Evolutionary conservation across 208 protist species (phyloP), one percentile per base, ranked within the genome.

Genomic region (Crithidia sp.): DNA sequence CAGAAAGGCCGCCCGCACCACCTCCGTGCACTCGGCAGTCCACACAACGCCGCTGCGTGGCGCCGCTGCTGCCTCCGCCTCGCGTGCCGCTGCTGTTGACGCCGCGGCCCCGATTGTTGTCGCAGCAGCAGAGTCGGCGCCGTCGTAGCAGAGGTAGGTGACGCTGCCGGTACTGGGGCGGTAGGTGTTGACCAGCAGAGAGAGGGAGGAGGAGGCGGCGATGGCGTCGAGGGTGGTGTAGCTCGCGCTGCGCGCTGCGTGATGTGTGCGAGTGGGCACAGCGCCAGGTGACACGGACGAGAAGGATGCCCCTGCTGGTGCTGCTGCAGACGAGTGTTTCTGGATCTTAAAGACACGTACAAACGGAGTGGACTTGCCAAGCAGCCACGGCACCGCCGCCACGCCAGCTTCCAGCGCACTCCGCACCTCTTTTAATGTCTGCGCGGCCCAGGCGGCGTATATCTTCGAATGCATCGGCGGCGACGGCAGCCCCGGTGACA

Each of bases 1-100:
- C 19, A 78, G 50, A n/a, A 84, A 87, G 60, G 76, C 83, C 28
- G 55, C 56, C 7, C 76, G 68, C 10, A 84, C 62, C 19, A 82
- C 75, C 16, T 84, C 83, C 39, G 62, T 19, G 45, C 74, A 83
- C 75, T 77, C 74, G n/a, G 59, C 50, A 14, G 66, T 65, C 74
- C 74, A 79, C 53, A 57, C 37, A 2, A 53, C 7, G 7, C 74
- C 60, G 7, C 39, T 37, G 17, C 41, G 74, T 5, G 60, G 47
- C 10, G 74, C 10, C 4, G 19, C 58, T 12, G 41, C 28, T 28
- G 45, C 12, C 7, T 57, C 17, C 14, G 19, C 0, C 3, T 41
- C 3, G 17, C 49, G 44, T 4, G 40, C 7, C 4, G 58, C 10
- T 14, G 58, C 3, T 36, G 16, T 6, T 12, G 58, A 47, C n/a